These are phyloP conservation scores for Barbatosphaeria neglecta DNA, from an alignment of 495 filamentous ascomycete species.

Conservation along the genomic window DNA sequence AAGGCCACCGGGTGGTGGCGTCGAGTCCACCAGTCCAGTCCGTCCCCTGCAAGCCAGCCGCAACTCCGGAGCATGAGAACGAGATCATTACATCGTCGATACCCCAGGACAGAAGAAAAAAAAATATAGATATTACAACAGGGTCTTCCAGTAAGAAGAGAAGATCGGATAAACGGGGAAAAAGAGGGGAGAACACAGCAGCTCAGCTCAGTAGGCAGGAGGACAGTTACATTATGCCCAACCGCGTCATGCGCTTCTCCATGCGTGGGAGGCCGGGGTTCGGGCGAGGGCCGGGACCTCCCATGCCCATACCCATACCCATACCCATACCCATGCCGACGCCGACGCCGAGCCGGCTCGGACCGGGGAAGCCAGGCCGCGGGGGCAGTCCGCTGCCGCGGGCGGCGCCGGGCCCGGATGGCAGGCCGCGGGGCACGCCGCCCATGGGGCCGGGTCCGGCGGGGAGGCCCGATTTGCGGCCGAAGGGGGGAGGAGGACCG, in stretches of 20 bases:
- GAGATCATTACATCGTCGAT: no score
- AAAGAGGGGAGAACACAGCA: neutral
- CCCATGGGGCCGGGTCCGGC: neutral
- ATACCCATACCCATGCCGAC: conserved; percentile 9
- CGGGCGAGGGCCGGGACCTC: conserved; percentile 1
- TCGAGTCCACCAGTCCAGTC: no score
- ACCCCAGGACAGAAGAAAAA: neutral
- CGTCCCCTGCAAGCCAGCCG: no score
- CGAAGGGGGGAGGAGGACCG: conserved; percentile 6
- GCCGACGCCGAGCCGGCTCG: conserved; percentile 2
- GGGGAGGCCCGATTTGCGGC: neutral
- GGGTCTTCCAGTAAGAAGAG: neutral
- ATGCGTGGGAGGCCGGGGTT: conserved; percentile 20
- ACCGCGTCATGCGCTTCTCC: conserved; percentile 70
- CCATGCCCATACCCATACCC: conserved; percentile 9
- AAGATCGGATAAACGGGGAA: neutral
- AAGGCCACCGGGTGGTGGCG: no score
- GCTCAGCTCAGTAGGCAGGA: no score
- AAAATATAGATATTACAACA: neutral
- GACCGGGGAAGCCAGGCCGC: conserved; percentile 1
- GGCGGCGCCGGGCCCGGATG: conserved; percentile 13
- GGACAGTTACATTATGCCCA: conserved; percentile 66
- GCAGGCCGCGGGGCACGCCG: conserved; percentile 23
- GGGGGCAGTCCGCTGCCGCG: conserved; percentile 3
- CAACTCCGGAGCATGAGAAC: no score